A percentile compares a stretch with the other conserved stretches of the same genome.
Evolutionary conservation across 805 yeast species (phyloP).

Genomic region (Sugiyamaella lignohabitans): DNA sequence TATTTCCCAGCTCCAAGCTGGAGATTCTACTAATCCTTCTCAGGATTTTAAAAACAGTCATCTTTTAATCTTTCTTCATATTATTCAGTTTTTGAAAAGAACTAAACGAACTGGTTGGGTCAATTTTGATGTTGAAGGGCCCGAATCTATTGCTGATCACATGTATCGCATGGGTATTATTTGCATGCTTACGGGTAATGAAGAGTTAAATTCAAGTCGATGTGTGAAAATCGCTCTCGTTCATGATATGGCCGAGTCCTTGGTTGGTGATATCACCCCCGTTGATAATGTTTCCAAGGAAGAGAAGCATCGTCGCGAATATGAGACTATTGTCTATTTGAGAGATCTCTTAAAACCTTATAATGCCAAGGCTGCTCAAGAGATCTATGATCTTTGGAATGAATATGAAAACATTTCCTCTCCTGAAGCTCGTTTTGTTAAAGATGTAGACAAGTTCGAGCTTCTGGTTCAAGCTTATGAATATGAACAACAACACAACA

Average conservation of each 20-base stretch:
- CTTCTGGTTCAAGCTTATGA: constrained; percentile 50
- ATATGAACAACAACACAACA: constrained; percentile 64
- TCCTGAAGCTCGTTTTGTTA: constrained; percentile 81
- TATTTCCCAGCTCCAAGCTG: constrained; percentile 23
- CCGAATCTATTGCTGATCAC: constrained; percentile 80
- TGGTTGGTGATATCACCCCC: constrained; percentile 95
- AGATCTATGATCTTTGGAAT: constrained; percentile 67
- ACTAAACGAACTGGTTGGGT: constrained; percentile 94
- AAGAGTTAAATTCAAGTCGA: constrained; percentile 51
- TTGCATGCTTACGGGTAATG: constrained; percentile 55
- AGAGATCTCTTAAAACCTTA: constrained; percentile 56
- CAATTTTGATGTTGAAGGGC: constrained; percentile 50
- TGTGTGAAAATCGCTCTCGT: constrained; percentile 82
- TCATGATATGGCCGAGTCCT: constrained; percentile 90
- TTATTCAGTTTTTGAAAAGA: constrained; percentile 63
- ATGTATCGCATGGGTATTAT: constrained; percentile 92
- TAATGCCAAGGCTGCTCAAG: constrained; percentile 54
- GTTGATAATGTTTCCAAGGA: constrained; percentile 60
- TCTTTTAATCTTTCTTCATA: constrained; percentile 50
- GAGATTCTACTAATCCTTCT: constrained; percentile 13
- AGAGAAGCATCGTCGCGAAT: constrained; percentile 83
- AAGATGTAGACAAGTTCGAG: constrained; percentile 89
- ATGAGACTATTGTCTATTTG: constrained; percentile 61
- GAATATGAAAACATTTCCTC: constrained; percentile 84
- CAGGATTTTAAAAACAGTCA: not conserved